Evolutionary conservation across 116 monocot genomes (phyloP).

Genomic region (Trichopus zeylanicus): DNA sequence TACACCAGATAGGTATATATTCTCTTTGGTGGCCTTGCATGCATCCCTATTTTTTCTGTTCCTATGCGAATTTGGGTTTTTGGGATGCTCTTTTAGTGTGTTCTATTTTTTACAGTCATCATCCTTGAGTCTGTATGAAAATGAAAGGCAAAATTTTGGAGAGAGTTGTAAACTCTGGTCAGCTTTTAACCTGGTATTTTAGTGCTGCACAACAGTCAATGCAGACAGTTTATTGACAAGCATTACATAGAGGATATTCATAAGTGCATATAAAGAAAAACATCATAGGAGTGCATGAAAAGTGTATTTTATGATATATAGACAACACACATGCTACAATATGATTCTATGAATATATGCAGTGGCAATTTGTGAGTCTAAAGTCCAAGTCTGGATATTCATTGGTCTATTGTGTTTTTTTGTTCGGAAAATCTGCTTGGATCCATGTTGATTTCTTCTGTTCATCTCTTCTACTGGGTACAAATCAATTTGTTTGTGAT

Average conservation of each 20-base stretch:
- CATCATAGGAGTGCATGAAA: too few relatives aligned
- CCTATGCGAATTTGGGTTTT: background rate
- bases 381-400: background rate
- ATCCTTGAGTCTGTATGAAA: too few relatives aligned
- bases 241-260: background rate
- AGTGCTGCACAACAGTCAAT: background rate
- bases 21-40: slow-evolving; percentile 2
- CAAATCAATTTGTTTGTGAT: background rate
- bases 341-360: background rate
- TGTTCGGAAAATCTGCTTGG: background rate
- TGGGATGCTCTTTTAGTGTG: too few relatives aligned
- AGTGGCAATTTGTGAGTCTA: too few relatives aligned
- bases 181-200: too few relatives aligned
- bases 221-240: background rate
- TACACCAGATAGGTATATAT: slow-evolving; percentile 86
- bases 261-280: background rate
- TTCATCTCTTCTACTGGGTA: background rate
- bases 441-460: background rate
- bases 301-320: background rate
- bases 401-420: background rate
- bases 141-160: too few relatives aligned
- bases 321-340: background rate
- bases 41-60: background rate
- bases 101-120: too few relatives aligned
- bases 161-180: too few relatives aligned